Evolutionary conservation across 306 rosid species (phyloP), one percentile per base, ranked within the genome.

Genomic region (Boehmeria nivea): DNA sequence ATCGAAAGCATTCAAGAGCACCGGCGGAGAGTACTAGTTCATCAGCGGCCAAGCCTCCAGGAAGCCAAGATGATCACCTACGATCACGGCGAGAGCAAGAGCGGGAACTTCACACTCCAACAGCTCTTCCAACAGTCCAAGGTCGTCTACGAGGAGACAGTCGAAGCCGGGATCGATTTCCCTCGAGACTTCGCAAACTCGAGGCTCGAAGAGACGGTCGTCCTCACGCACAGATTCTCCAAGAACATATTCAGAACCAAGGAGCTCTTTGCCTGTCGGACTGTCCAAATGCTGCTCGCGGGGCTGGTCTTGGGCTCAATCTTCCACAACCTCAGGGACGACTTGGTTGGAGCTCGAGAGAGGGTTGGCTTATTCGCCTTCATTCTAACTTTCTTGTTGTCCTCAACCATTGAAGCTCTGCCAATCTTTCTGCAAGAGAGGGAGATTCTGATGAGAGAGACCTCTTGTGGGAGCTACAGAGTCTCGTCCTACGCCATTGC

Each of bases 351-450:
- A 59, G 83, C 87, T 12, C 64, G 13, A 45, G 95, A 87, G 83
- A 77, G 76, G 79, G 91, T 91, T 6, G 98, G 98, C 27, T 72
- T 91, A 25, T 91, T 87, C 76, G 98, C 98, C 10, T 91, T 91
- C 78, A 84, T 84, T 47, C 54, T 91, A 52, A 84, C 95, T 0
- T 82, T 87, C 39, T 66, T 87, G 66, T 43, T 91, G 48, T 82
- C 98, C n/a, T 78, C 83, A 78, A 87, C 91, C 18, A 79, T 81
- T 25, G 98, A 91, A 75, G 98, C 98, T 48, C 70, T 87, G 44
- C 98, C 98, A 6, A 75, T 91, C 51, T 87, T 91, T 72, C 69
- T 91, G 59, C 96, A 91, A 75, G 98, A 91, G 69, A 91, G 85
- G 63, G 95, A 82, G 70, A 91, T 91, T 72, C 75, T 91, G 43